Conservation (phyloP, 2,329 filamentous ascomycete species). For the Colletotrichum echinochloae region DNA sequence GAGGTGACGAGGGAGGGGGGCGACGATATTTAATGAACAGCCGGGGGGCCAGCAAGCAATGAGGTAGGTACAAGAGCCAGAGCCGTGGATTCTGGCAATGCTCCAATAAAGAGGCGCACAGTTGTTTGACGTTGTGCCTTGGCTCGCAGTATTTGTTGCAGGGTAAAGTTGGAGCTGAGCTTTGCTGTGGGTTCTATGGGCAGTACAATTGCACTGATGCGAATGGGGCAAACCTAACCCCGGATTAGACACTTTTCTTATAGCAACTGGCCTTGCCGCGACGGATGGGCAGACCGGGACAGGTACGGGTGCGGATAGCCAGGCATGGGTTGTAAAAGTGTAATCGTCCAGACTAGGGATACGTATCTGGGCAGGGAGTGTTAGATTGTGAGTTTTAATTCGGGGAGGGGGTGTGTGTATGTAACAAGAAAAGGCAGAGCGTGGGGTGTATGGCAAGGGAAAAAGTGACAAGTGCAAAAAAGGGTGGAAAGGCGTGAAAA, state of each 20-base stretch:
- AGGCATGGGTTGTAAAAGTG: slow-evolving; percentile 38
- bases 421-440: background rate
- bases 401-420: background rate
- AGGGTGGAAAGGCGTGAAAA: slow-evolving; percentile 11
- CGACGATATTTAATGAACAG: slow-evolving; percentile 30
- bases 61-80: slow-evolving; percentile 24
- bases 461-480: slow-evolving; percentile 28
- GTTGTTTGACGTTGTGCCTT: slow-evolving; percentile 41
- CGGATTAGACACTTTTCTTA: slow-evolving; percentile 39
- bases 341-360: slow-evolving; percentile 29
- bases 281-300: slow-evolving; percentile 25
- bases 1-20: slow-evolving; percentile 23
- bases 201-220: slow-evolving; percentile 31
- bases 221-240: slow-evolving; percentile 11
- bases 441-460: slow-evolving; percentile 20
- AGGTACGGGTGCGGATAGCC: slow-evolving; percentile 39
- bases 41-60: slow-evolving; percentile 24
- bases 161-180: slow-evolving; percentile 34
- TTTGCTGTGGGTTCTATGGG: slow-evolving; percentile 25
- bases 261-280: slow-evolving; percentile 35
- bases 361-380: slow-evolving; percentile 32
- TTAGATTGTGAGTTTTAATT: slow-evolving; percentile 17
- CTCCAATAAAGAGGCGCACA: slow-evolving; percentile 39
- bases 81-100: slow-evolving; percentile 21
- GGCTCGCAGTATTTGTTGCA: slow-evolving; percentile 32